phyloP scores from a whole-genome alignment of 257 asterid species.

The Nicotiana otophora region DNA sequence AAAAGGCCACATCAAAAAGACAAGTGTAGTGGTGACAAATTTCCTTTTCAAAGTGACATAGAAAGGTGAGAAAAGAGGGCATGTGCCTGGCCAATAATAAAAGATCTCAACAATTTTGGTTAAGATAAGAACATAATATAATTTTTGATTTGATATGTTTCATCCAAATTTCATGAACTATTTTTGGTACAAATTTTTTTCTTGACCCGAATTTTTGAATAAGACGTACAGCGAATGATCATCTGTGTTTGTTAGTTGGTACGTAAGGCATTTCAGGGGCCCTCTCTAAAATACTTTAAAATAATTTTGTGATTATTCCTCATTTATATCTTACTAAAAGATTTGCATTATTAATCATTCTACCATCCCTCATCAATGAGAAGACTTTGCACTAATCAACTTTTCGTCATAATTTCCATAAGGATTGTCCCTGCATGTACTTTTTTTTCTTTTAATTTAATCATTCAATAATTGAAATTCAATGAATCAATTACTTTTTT shows the following conservation, averaged over 20 bases:
- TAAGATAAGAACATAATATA: neutral
- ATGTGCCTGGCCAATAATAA: constrained; percentile 8
- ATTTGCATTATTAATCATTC: neutral
- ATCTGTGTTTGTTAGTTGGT: neutral
- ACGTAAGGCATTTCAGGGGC: neutral
- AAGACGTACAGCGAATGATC: neutral
- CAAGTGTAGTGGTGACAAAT: neutral
- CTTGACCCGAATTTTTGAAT: neutral
- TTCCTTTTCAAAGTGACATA: neutral
- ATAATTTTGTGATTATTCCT: neutral
- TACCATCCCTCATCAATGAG: neutral
- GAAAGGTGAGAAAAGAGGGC: neutral
- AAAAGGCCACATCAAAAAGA: neutral
- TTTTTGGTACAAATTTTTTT: neutral
- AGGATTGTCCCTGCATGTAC: neutral
- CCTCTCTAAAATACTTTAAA: neutral
- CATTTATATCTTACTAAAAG: neutral
- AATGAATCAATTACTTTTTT: too few relatives aligned
- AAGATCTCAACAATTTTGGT: constrained; percentile 5
- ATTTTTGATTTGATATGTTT: constrained; percentile 5
- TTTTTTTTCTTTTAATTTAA: neutral
- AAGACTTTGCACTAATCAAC: neutral
- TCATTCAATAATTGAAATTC: neutral
- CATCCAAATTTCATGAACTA: neutral
- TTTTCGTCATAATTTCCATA: neutral